Base-by-base conservation (phyloP, 2,329 filamentous ascomycete species). In the Botrytis aclada region DNA sequence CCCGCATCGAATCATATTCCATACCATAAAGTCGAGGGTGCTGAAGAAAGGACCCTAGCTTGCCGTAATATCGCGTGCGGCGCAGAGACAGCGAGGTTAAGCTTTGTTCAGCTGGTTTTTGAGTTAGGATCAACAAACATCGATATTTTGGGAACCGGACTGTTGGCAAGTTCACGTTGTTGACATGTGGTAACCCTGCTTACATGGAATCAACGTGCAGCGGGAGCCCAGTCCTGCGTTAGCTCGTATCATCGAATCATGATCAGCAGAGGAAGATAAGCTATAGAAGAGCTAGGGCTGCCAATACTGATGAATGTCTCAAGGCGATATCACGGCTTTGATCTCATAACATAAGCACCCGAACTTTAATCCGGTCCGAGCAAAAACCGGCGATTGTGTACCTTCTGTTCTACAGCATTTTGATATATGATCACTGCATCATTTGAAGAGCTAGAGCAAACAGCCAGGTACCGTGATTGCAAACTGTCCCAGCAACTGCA, bases 41-140 rank as follows among this genome's bases (percentile, higher is more conserved):
- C 56, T 67, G 65, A 67, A 43, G 65, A 67, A 67, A 56, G 47
- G 32, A 41, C 34, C 47, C 65, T 56, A n/a, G 47, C 47, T 56
- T 51, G 20, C 25, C 39, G 34, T 43, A 39, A 67, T 67, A 56
- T 32, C 34, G 37, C 10, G 25, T 56, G 10, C 18, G 34, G 65
- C 47, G 37, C 34, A 56, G 47, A 56, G 47, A n/a, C 18, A 67
- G 34, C n/a, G 64, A 66, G 47, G 10, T 56, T 41, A 56, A 67
- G 65, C 47, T 56, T 56, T 56, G 25, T 43, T 67, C 65, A 56
- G 65, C 65, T 67, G 10, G n/a, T 41, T 56, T 39, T 1, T n/a
- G 29, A 41, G 29, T 25, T 9, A 66, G 64, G 32, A 22, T 39
- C n/a, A 67, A 29, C 34, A 8, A 6, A 41, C 3, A 22, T 41